Percentiles rank a stretch among this genome's conserved stretches.
Evolutionary conservation across 441 rosid species (phyloP).

Genomic region (Populus hybrid): DNA sequence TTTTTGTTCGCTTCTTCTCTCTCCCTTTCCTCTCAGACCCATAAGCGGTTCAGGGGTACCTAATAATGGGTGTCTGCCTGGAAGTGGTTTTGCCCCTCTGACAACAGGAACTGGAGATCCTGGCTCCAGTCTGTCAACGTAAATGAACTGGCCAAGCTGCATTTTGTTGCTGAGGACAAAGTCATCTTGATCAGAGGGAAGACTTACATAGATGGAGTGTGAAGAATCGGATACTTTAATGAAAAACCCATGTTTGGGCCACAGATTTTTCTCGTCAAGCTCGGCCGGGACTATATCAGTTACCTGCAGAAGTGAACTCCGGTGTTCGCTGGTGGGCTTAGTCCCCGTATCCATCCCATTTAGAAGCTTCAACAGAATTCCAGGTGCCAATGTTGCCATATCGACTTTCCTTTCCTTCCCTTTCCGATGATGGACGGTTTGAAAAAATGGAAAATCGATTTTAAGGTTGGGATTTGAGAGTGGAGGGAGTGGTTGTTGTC

Average conservation of each 20-base stretch:
- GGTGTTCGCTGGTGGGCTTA: conserved; percentile 82
- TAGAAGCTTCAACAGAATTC: conserved; percentile 69
- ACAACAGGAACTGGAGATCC: conserved; percentile 81
- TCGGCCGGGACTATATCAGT: conserved; percentile 90
- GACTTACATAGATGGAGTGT: conserved; percentile 79
- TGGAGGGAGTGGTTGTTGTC: not conserved
- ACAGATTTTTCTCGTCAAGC: conserved; percentile 85
- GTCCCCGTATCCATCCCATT: conserved; percentile 79
- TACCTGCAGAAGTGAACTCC: conserved; percentile 83
- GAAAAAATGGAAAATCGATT: not conserved
- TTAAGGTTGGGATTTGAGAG: conserved; percentile 5
- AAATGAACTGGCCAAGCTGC: conserved; percentile 66
- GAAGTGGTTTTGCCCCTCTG: conserved; percentile 81
- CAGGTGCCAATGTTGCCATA: conserved; percentile 85
- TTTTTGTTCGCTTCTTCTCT: conserved; percentile 35
- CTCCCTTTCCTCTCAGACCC: conserved; percentile 51
- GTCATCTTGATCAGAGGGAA: conserved; percentile 78
- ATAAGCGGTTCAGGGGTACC: conserved; percentile 82
- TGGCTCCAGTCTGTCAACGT: conserved; percentile 49
- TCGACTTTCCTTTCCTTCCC: not conserved
- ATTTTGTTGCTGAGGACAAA: conserved; percentile 74
- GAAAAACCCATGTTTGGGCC: conserved; percentile 84
- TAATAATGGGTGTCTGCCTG: conserved; percentile 78
- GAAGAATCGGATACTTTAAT: conserved; percentile 90
- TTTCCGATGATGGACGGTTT: not conserved